A percentile compares a stretch with the other conserved stretches of the same genome.
Evolutionary conservation across 805 yeast species (phyloP).

Genomic region (Candida xiaguanensis): DNA sequence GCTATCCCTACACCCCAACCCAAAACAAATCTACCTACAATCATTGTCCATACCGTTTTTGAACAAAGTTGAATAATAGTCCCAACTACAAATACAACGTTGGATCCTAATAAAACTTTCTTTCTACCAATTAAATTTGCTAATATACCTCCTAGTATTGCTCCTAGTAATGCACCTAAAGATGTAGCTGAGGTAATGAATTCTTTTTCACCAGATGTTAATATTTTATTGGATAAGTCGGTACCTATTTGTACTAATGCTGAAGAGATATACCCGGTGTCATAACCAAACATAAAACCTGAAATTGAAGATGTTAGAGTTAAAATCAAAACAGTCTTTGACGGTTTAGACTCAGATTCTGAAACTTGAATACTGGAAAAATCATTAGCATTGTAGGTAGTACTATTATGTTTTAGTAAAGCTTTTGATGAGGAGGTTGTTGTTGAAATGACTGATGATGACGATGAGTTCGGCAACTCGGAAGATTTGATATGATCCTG

Average conservation of each 20-base stretch:
- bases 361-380: slow-evolving; percentile 6
- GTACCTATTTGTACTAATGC: slow-evolving; percentile 84
- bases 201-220: slow-evolving; percentile 80
- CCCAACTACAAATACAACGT: slow-evolving; percentile 77
- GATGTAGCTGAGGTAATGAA: slow-evolving; percentile 93
- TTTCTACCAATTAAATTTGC: slow-evolving; percentile 88
- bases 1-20: slow-evolving; percentile 98
- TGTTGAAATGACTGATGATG: slow-evolving; percentile 6
- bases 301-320: slow-evolving; percentile 83
- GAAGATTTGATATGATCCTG: background rate
- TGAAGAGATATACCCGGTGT: slow-evolving; percentile 93
- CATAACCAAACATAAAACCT: slow-evolving; percentile 96
- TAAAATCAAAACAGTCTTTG: slow-evolving; percentile 61
- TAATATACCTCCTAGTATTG: slow-evolving; percentile 70
- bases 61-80: slow-evolving; percentile 82
- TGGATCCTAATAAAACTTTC: slow-evolving; percentile 78
- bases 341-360: slow-evolving; percentile 38
- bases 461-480: slow-evolving; percentile 4
- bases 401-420: slow-evolving; percentile 2
- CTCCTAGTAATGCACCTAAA: slow-evolving; percentile 82
- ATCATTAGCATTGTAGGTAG: slow-evolving; percentile 1
- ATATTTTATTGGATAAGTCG: slow-evolving; percentile 55
- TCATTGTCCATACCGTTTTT: slow-evolving; percentile 83
- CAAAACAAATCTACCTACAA: slow-evolving; percentile 84
- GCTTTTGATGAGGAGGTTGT: slow-evolving; percentile 8